These are phyloP conservation scores for Diaporthe velutina DNA, from an alignment of 2,329 filamentous ascomycete species.

Conservation along the genomic window DNA sequence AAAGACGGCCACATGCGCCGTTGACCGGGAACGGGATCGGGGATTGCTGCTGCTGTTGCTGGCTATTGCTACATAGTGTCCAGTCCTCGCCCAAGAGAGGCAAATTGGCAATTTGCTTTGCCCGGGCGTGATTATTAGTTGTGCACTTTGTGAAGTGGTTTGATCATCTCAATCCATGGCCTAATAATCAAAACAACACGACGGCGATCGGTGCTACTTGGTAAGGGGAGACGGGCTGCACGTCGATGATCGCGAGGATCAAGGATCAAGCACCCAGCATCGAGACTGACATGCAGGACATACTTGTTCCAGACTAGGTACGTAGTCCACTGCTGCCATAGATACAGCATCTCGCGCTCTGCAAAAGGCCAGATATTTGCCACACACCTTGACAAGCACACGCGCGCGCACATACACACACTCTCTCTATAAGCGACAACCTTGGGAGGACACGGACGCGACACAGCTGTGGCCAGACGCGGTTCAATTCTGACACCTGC, in stretches of 20 bases:
- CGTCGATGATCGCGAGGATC: neutral
- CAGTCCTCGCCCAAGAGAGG: neutral
- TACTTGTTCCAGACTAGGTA: neutral
- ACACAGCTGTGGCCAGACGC: neutral
- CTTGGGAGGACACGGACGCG: neutral
- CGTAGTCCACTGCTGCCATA: neutral
- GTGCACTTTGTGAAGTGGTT: neutral
- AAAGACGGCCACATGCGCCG: slow-evolving; percentile 9
- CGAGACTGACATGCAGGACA: neutral
- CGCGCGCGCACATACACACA: neutral
- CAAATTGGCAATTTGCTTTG: slow-evolving; percentile 22
- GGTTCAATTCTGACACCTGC: neutral
- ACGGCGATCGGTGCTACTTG: neutral
- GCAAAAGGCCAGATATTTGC: neutral
- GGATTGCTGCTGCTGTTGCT: neutral
- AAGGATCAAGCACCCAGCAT: neutral
- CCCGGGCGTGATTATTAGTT: neutral
- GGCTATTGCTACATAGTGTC: no score
- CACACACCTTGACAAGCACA: no score
- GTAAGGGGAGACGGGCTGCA: neutral
- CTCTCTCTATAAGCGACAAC: no score
- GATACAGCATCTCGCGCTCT: neutral
- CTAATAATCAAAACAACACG: neutral
- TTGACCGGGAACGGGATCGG: neutral
- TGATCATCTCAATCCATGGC: neutral